phyloP scores from a whole-genome alignment of 2,329 filamentous ascomycete species.

The Thielaviopsis cerberus region DNA sequence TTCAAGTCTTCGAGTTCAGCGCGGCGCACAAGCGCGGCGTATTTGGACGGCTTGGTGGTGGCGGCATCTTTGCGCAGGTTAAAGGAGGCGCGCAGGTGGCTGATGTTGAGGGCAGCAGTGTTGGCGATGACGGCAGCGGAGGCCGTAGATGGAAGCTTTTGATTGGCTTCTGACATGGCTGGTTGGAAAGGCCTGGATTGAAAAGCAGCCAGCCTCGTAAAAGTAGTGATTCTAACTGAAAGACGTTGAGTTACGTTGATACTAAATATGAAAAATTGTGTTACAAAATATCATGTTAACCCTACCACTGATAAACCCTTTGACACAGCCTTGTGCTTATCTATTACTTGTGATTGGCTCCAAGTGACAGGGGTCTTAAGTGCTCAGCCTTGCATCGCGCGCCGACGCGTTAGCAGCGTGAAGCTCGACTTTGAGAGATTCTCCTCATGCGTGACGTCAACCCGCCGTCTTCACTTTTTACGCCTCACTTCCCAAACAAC shows the following conservation, averaged over 20 bases:
- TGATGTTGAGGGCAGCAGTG: constrained; percentile 3
- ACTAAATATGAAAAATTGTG: neutral
- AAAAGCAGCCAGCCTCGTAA: too few species aligned
- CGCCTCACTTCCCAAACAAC: neutral
- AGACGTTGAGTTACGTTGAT: too few species aligned
- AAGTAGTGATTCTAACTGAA: too few species aligned
- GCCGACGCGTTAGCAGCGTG: neutral
- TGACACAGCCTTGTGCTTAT: neutral
- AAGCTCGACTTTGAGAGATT: neutral
- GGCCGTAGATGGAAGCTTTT: neutral
- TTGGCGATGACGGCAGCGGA: constrained; percentile 3
- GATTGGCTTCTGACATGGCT: neutral
- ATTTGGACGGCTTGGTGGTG: constrained; percentile 5
- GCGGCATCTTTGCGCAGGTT: neutral
- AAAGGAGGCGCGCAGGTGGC: constrained; percentile 5
- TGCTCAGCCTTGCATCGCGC: neutral
- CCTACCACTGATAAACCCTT: neutral
- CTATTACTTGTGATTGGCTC: neutral
- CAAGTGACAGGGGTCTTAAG: neutral
- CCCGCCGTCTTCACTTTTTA: neutral
- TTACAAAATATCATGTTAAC: neutral
- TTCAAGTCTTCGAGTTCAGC: constrained; percentile 7
- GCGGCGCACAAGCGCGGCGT: neutral
- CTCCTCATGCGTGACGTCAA: neutral
- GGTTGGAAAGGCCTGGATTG: neutral